phyloP scores from a whole-genome alignment of 2,329 filamentous ascomycete genomes.

The Venturia oleaginea region DNA sequence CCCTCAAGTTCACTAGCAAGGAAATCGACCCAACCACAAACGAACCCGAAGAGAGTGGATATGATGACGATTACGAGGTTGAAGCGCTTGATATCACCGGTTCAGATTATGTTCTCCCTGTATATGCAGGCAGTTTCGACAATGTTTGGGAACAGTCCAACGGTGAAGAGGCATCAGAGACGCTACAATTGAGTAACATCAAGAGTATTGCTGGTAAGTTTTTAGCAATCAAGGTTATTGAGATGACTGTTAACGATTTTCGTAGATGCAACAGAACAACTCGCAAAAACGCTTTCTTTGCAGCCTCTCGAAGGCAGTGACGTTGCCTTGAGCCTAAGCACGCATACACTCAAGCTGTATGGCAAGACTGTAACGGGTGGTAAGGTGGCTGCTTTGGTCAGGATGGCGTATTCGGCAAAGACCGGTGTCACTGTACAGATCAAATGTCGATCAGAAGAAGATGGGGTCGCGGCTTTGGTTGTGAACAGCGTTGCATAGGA shows the following conservation, averaged over 20 bases:
- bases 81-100: conserved; percentile 85
- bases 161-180: conserved; percentile 84
- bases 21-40: conserved; percentile 93
- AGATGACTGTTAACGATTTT: not conserved
- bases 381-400: conserved; percentile 74
- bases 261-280: conserved; percentile 82
- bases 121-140: conserved; percentile 90
- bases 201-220: conserved; percentile 85
- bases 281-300: conserved; percentile 76
- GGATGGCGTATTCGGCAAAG: conserved; percentile 92
- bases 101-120: conserved; percentile 87
- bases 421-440: conserved; percentile 95
- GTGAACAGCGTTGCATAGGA: conserved; percentile 70
- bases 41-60: conserved; percentile 84
- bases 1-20: conserved; percentile 94
- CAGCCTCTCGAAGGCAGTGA: conserved; percentile 94
- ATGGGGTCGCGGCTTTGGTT: conserved; percentile 76
- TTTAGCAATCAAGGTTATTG: not conserved
- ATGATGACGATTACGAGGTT: conserved; percentile 96
- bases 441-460: conserved; percentile 82
- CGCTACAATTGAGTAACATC: conserved; percentile 73
- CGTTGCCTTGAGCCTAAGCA: conserved; percentile 76
- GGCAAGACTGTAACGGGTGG: conserved; percentile 91
- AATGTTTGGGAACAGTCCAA: conserved; percentile 93
- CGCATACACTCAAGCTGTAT: conserved; percentile 89